These are phyloP conservation scores for Leccinum rimulosum DNA, from an alignment of 768 basidiomycete genomes.

Conservation along the genomic window DNA sequence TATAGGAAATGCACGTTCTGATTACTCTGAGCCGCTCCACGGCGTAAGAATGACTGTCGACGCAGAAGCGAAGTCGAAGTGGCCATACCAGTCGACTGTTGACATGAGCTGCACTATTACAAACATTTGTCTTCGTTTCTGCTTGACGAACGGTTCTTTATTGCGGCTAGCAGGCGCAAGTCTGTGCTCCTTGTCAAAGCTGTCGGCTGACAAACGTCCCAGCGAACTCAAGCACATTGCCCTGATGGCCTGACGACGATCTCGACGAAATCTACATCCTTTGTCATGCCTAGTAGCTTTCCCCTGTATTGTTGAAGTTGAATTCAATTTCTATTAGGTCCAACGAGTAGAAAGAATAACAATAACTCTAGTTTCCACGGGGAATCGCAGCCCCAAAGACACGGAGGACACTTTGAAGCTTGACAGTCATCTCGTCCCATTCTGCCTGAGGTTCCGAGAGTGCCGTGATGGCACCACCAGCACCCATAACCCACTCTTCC, in stretches of 20 bases:
- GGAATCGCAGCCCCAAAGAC: conserved; percentile 48
- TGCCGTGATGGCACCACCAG: conserved; percentile 96
- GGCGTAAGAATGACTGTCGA: too few relatives aligned
- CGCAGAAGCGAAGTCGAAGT: conserved; percentile 51
- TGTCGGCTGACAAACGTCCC: conserved; percentile 11
- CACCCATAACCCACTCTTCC: conserved; percentile 78
- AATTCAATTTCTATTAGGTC: conserved; percentile 27
- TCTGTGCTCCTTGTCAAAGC: background rate
- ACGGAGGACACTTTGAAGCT: conserved; percentile 73
- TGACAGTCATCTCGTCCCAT: conserved; percentile 94
- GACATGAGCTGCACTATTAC: conserved; percentile 42
- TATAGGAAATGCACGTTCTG: too few relatives aligned
- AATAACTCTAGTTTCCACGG: conserved; percentile 16
- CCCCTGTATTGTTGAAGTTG: conserved; percentile 32
- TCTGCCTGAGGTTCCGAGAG: conserved; percentile 81
- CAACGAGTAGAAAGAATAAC: background rate
- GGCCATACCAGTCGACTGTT: conserved; percentile 77
- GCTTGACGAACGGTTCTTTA: conserved; percentile 18
- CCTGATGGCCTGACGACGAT: conserved; percentile 57
- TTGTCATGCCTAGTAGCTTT: background rate
- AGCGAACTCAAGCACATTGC: conserved; percentile 84
- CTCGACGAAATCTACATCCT: background rate
- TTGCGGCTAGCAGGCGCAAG: conserved; percentile 51
- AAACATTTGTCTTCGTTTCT: too few relatives aligned
- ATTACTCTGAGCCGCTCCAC: too few relatives aligned